These are phyloP conservation scores for Fusarium hainanense DNA, from an alignment of 2,329 filamentous ascomycete genomes.

Conservation along the genomic window DNA sequence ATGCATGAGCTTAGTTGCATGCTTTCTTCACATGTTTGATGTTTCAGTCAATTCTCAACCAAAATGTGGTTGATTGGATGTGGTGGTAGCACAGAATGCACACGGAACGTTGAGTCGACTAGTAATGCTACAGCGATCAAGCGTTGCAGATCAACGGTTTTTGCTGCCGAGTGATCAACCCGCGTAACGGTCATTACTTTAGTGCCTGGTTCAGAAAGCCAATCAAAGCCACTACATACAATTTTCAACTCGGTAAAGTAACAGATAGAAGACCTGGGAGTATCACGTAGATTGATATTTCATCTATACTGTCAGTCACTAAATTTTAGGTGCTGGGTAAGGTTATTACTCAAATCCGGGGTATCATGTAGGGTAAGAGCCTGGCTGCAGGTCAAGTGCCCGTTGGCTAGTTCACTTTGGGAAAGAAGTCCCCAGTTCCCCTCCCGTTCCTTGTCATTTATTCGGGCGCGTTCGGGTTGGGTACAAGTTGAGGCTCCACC, in stretches of 20 bases:
- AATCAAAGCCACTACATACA: not conserved
- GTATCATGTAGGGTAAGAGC: conserved; percentile 28
- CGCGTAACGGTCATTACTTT: not conserved
- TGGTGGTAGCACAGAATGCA: not conserved
- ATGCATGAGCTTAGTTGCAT: not conserved
- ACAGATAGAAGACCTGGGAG: not conserved
- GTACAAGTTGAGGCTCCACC: conserved; percentile 14
- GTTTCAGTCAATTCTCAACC: not conserved
- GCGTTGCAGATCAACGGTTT: not conserved
- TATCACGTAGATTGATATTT: not conserved
- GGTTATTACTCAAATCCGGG: conserved; percentile 32
- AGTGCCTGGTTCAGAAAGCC: not conserved
- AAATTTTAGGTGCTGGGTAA: conserved; percentile 23
- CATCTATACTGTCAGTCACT: not conserved
- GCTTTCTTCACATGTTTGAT: not conserved
- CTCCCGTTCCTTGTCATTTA: conserved; percentile 19
- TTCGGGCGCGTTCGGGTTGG: conserved; percentile 36
- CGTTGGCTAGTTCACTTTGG: conserved; percentile 23
- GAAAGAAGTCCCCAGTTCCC: conserved; percentile 14
- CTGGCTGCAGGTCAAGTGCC: conserved; percentile 21
- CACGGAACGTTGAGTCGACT: not conserved
- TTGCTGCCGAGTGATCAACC: not conserved
- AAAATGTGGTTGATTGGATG: not conserved
- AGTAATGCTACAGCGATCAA: not conserved
- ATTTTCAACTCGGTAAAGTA: not conserved